These are phyloP conservation scores for Isatis lusitanica DNA, from an alignment of 441 rosid species.

Conservation along the genomic window DNA sequence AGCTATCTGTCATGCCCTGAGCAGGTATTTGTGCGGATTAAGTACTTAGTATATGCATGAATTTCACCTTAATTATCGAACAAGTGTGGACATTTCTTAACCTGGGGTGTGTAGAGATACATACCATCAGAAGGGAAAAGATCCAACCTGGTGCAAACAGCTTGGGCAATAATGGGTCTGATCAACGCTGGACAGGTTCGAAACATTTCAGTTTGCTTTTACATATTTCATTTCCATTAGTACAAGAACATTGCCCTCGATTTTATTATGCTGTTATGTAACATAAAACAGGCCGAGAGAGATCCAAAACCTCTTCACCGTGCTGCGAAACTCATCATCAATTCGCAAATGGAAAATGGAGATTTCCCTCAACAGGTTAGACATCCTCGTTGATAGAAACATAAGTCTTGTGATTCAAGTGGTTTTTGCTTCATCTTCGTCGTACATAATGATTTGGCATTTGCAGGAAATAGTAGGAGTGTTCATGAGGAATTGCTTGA, in stretches of 20 bases:
- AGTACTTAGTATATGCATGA: background rate
- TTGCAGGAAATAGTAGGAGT: constrained; percentile 38
- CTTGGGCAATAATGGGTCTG: constrained; percentile 38
- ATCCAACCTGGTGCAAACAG: constrained; percentile 38
- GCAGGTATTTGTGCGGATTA: constrained; percentile 5
- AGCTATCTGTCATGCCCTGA: constrained; percentile 46
- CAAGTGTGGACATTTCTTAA: background rate
- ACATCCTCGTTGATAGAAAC: constrained; percentile 1
- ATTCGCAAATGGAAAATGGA: constrained; percentile 34
- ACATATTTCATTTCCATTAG: background rate
- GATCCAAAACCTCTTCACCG: constrained; percentile 40
- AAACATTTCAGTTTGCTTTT: background rate
- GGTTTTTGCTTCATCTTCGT: background rate
- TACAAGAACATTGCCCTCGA: background rate
- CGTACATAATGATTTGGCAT: background rate
- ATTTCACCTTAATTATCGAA: background rate
- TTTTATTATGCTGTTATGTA: background rate
- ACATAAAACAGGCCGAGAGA: constrained; percentile 26
- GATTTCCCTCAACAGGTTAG: constrained; percentile 42
- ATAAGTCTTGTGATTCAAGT: background rate
- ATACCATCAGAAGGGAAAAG: constrained; percentile 29
- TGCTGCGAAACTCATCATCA: constrained; percentile 38
- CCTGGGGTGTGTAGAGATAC: constrained; percentile 28
- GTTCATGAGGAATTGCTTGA: constrained; percentile 34
- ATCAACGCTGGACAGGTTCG: constrained; percentile 35